Conservation (phyloP, 139 green algal species). For the Microglena sp. region DNA sequence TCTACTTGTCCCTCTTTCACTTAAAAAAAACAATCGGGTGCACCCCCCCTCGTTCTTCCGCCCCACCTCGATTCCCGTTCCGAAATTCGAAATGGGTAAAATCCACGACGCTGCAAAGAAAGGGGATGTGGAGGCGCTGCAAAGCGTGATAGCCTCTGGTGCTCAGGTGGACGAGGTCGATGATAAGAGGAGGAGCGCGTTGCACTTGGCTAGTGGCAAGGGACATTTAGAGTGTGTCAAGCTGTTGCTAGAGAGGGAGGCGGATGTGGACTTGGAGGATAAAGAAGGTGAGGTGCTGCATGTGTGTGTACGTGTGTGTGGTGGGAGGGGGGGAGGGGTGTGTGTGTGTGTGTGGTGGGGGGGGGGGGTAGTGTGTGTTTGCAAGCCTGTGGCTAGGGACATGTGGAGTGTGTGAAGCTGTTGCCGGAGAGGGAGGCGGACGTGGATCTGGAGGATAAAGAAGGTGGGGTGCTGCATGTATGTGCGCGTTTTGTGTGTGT, state of each 20-base stretch:
- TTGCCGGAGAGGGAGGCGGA: neutral
- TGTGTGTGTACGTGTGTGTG: too few relatives aligned
- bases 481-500: too few relatives aligned
- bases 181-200: too few relatives aligned
- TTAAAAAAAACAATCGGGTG: too few relatives aligned
- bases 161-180: too few relatives aligned
- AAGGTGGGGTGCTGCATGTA: neutral
- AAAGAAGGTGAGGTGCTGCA: neutral
- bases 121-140: too few relatives aligned
- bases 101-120: too few relatives aligned
- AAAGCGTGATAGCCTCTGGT: too few relatives aligned
- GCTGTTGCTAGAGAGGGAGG: neutral
- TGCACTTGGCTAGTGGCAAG: neutral
- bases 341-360: neutral
- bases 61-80: too few relatives aligned
- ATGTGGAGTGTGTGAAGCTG: neutral
- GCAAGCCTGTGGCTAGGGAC: neutral
- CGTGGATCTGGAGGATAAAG: neutral
- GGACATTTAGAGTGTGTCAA: neutral
- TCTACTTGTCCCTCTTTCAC: too few relatives aligned
- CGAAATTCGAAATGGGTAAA: too few relatives aligned
- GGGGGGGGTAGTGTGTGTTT: neutral
- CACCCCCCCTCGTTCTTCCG: too few relatives aligned
- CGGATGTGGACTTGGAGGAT: neutral
- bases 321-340: neutral